Evolutionary conservation across 73 alveolate genomes (phyloP).

Genomic region (Tetrahymena thermophila): DNA sequence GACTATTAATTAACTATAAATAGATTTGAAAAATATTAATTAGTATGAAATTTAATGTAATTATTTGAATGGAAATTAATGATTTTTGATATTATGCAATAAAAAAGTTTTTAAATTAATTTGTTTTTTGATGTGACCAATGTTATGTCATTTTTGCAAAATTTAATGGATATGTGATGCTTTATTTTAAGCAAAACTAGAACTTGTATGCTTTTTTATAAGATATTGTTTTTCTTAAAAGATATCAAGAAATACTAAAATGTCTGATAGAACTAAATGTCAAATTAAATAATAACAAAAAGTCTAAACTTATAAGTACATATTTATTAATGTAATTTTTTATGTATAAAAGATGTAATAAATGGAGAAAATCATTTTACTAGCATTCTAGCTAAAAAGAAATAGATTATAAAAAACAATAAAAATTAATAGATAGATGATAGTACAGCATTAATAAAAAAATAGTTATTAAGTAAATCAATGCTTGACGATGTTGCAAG

Average conservation of each 20-base stretch:
- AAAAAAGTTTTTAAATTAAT: not conserved
- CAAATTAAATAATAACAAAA: not conserved
- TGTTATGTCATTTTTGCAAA: not conserved
- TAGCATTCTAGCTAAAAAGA: not conserved
- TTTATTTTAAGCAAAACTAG: not conserved
- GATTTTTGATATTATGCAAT: not conserved
- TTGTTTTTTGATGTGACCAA: not conserved
- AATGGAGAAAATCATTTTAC: not conserved
- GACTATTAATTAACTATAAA: not conserved
- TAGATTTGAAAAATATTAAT: not conserved
- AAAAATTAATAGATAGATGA: not conserved
- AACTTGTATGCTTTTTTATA: not conserved
- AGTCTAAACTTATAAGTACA: not conserved
- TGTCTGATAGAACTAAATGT: not conserved
- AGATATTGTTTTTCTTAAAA: not conserved
- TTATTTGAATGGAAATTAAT: not conserved
- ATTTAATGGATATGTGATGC: not conserved
- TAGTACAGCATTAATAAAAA: not conserved
- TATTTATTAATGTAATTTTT: not conserved
- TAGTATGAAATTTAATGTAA: no score
- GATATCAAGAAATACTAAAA: not conserved
- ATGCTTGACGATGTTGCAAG: constrained; percentile 20
- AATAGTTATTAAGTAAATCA: not conserved
- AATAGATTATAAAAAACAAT: not conserved
- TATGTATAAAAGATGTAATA: not conserved